Percentiles rank a stretch among this genome's conserved stretches.
Evolutionary conservation across 78 protist species (phyloP).

Genomic region (Dictyostelium firmibasis): DNA sequence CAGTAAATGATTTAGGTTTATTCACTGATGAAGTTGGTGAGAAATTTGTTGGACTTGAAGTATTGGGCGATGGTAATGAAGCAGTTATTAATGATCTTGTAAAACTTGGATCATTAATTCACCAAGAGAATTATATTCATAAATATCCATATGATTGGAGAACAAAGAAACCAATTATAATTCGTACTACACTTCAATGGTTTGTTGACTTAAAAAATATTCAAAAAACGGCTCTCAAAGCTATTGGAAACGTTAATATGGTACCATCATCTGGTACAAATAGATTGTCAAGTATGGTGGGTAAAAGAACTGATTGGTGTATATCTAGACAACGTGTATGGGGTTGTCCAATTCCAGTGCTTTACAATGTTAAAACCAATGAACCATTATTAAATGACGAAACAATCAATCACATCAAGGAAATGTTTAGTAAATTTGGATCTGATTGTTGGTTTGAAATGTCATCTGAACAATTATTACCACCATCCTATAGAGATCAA

Average conservation of each 20-base stretch:
- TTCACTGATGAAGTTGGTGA: constrained; percentile 71
- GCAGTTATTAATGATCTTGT: constrained; percentile 57
- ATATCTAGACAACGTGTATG: constrained; percentile 94
- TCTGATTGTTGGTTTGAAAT: constrained; percentile 88
- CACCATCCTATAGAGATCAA: constrained; percentile 6
- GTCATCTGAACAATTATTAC: constrained; percentile 82
- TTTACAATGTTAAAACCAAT: constrained; percentile 65
- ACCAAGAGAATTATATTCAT: constrained; percentile 84
- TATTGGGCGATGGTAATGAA: constrained; percentile 81
- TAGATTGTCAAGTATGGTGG: constrained; percentile 79
- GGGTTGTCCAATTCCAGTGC: constrained; percentile 98
- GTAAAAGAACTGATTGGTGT: constrained; percentile 93
- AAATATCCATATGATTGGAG: constrained; percentile 97
- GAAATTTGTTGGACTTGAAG: constrained; percentile 78
- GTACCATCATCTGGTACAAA: constrained; percentile 70
- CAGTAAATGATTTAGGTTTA: constrained; percentile 84
- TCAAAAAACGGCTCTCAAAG: constrained; percentile 24
- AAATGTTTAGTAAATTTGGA: constrained; percentile 80
- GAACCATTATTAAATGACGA: constrained; percentile 37
- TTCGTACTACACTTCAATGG: constrained; percentile 90
- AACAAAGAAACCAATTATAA: constrained; percentile 93
- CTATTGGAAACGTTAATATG: constrained; percentile 33
- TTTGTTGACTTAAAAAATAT: constrained; percentile 72
- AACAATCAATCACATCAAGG: constrained; percentile 76
- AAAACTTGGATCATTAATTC: background rate